These are phyloP conservation scores for Oryza officinalis DNA, from an alignment of 176 grass and related monocot genomes.

Conservation along the genomic window DNA sequence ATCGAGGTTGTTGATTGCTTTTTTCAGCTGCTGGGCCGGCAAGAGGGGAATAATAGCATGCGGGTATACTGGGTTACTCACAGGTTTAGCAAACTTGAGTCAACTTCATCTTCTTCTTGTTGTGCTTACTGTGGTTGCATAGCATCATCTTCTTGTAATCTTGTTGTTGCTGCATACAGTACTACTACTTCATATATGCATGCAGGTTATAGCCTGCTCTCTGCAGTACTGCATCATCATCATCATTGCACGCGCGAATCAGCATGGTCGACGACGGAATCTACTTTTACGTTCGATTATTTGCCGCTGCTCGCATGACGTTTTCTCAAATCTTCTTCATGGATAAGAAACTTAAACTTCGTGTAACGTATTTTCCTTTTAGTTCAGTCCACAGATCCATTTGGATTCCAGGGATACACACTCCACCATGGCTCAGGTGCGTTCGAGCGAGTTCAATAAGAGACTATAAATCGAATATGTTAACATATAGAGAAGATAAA, in stretches of 20 bases:
- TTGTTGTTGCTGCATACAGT: background rate
- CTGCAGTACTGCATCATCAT: background rate
- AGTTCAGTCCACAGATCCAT: too few relatives aligned
- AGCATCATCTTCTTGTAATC: too few relatives aligned
- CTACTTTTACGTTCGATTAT: background rate
- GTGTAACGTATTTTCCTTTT: too few relatives aligned
- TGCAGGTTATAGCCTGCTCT: background rate
- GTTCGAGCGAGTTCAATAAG: too few relatives aligned
- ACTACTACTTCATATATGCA: too few relatives aligned
- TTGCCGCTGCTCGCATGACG: background rate
- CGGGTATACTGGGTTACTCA: background rate
- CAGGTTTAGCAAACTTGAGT: background rate
- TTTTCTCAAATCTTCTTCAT: background rate
- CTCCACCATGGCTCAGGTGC: too few relatives aligned
- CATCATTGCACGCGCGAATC: constrained; percentile 8
- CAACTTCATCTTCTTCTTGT: background rate
- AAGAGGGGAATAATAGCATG: background rate
- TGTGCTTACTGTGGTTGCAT: background rate
- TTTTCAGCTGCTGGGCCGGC: background rate
- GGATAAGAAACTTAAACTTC: too few relatives aligned
- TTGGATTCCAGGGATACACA: too few relatives aligned
- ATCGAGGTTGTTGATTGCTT: background rate
- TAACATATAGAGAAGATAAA: too few relatives aligned
- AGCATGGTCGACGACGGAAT: background rate
- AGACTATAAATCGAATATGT: too few relatives aligned